A percentile compares a stretch with the other conserved stretches of the same genome.
Evolutionary conservation across 257 asterid genomes (phyloP).

Genomic region (Cruciata laevipes): DNA sequence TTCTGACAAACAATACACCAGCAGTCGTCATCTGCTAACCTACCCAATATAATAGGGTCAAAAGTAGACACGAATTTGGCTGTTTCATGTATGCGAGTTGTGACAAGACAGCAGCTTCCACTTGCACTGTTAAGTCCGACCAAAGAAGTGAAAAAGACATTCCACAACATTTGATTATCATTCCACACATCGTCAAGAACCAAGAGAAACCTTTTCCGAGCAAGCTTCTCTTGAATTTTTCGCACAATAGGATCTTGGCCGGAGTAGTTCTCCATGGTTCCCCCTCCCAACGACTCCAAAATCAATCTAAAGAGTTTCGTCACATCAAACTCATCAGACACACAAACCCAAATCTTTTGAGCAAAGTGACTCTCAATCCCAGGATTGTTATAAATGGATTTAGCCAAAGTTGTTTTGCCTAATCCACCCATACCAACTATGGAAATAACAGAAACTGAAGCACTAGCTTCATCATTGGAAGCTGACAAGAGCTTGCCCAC

Average conservation of each 20-base stretch:
- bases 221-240: not conserved
- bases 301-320: not conserved
- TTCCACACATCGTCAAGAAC: constrained; percentile 2
- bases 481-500: too few relatives aligned
- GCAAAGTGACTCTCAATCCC: not conserved
- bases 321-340: not conserved
- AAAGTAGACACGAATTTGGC: too few relatives aligned
- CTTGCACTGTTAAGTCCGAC: too few relatives aligned
- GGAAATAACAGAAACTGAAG: not conserved
- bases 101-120: too few relatives aligned
- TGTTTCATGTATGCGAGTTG: too few relatives aligned
- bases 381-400: not conserved
- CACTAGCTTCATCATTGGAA: too few relatives aligned
- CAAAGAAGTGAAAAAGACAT: too few relatives aligned
- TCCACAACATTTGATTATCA: not conserved
- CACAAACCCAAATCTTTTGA: not conserved
- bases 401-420: not conserved
- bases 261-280: not conserved
- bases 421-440: not conserved
- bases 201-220: not conserved
- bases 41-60: too few relatives aligned
- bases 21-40: too few relatives aligned
- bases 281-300: not conserved
- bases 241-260: not conserved
- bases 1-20: too few relatives aligned